Evolutionary conservation across 2,329 filamentous ascomycete genomes (phyloP).

Genomic region (Chrysoporthe deuterocubensis): DNA sequence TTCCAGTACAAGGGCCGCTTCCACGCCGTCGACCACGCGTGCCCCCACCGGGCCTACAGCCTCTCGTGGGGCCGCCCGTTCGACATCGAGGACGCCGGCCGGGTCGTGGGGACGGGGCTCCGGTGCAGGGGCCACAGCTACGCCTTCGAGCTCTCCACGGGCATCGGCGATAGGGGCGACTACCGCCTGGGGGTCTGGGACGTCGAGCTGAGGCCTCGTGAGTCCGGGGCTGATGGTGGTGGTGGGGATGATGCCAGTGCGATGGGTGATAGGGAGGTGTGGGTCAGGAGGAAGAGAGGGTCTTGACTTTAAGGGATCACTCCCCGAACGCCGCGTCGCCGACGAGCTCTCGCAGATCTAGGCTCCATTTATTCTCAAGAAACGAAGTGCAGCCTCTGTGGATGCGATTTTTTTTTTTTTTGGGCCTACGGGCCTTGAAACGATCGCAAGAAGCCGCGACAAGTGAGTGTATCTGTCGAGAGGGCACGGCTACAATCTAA

Average conservation of each 20-base stretch:
- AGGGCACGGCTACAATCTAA: background rate
- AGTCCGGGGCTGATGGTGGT: background rate
- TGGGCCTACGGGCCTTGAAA: too few species aligned
- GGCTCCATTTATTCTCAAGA: too few species aligned
- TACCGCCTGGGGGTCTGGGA: constrained; percentile 26
- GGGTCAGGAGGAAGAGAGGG: constrained; percentile 10
- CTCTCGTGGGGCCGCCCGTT: constrained; percentile 25
- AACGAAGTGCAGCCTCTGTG: too few species aligned
- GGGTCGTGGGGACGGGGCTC: constrained; percentile 16
- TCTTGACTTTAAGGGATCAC: background rate
- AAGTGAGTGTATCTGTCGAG: background rate
- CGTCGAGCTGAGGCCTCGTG: constrained; percentile 16
- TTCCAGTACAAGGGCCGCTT: constrained; percentile 27
- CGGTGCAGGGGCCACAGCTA: constrained; percentile 24
- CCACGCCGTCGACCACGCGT: constrained; percentile 27
- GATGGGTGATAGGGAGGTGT: constrained; percentile 16
- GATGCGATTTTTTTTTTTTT: too few species aligned
- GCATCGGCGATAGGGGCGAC: constrained; percentile 20
- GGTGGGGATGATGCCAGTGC: background rate
- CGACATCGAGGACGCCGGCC: constrained; percentile 25
- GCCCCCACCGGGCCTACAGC: constrained; percentile 24
- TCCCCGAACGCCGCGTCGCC: background rate
- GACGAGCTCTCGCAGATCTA: background rate
- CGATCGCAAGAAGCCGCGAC: background rate
- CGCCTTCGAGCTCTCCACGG: constrained; percentile 26